Base-by-base conservation (phyloP, 2,329 filamentous ascomycete species). In the Aspergillus sp. region DNA sequence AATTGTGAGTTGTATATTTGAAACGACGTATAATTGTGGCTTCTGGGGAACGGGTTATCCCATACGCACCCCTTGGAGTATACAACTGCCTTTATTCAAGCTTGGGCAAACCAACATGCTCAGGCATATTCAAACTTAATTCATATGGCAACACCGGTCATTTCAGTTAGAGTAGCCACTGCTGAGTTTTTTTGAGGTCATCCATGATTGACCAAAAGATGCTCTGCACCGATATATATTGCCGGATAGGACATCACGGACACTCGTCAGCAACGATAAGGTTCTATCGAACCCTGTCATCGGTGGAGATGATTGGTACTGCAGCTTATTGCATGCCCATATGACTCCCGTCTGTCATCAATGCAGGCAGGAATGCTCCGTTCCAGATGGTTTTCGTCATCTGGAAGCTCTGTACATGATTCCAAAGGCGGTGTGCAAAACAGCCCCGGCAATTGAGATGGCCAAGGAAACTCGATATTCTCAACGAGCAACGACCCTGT, bases 361-460 rank as follows among this genome's bases (percentile, higher is more conserved):
- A 31, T 31, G 27, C 15, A 40, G 37, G 37, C 47, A 50, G 31
- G 31, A 39, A 50, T 50, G 46, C 31, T 35, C 15, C 46, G 12
- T 35, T 48, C 46, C 17, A 37, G 15, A 12, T 43, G 27, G 4
- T 31, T 45, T 19, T 48, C 25, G 46, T 48, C 46, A 48, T 27
- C 17, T 41, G 33, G 21, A 15, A 40, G 48, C 46, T 49, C 46
- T 21, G 27, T 8, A 11, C 27, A 31, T 31, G 27, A 31, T 11
- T 50, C 33, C 19, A 15, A 50, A 50, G 48, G 48, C 48, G 48
- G 48, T 50, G 48, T 50, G 35, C 48, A 15, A 31, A 11, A 47
- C 23, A 25, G 14, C 14, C 19, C 14, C 19, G 17, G 17, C 40
- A 12, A 6, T 37, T n/a, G 35, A 5, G 35, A 37, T 37, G 14